Evolutionary conservation across 148 eudicot species (phyloP), one percentile per base, ranked within the genome.

Genomic region (Silene uniflora): DNA sequence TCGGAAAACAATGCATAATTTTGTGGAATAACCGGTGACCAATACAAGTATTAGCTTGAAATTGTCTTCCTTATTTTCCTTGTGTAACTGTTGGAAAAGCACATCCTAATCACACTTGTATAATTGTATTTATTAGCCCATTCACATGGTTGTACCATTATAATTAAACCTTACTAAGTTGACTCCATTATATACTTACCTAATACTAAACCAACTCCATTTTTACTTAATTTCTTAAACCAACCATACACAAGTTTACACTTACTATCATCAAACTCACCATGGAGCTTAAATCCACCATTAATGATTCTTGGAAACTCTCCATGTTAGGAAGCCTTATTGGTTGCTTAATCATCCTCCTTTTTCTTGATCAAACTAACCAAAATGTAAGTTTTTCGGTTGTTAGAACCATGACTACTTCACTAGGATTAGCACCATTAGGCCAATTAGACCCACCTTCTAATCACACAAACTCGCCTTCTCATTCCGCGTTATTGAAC

Each of bases 301-400:
- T 76, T 22, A 44, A 18, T 17, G 67, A 46, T 9, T 24, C 79
- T 10, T 76, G 74, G 67, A 76, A 76, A 71, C n/a, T 69, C 24
- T 69, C 44, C 39, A 19, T 58, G 24, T 7, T 69, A 39, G 59
- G 74, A 2, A 44, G 74, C 68, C 1, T 76, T 10, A 23, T 69
- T 56, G 73, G 58, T 0, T 76, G 74, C 74, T 60, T 76, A n/a
- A 59, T 76, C 47, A 24, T 76, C 67, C 39, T 76, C 39, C 59
- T 76, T 67, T 60, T 76, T 13, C 67, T 59, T 71, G 25, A 69
- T 21, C 79, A 76, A 76, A 60, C 18, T 4, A 18, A 69, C 46
- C 78, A 32, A 19, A 69, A 59, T 44, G 14, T 19, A 2, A 67
- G 52, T 39, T 56, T 55, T 42, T 76, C 55, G 0, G 21, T 44